phyloP scores from a whole-genome alignment of 305 asterid species.

The Fraxinus dipetala region DNA sequence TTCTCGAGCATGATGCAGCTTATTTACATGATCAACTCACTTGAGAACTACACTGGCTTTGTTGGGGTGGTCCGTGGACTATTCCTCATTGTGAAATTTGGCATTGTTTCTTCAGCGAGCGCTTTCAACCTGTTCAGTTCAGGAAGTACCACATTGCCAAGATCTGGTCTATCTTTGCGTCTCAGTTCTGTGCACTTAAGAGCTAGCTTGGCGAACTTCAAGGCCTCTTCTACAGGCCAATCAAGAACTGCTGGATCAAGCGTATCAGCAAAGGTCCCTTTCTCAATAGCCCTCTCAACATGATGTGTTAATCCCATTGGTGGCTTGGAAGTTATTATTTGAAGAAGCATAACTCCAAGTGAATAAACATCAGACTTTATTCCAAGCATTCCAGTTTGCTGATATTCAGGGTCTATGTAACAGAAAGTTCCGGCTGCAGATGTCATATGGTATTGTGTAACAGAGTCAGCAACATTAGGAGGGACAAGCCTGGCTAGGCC shows the following conservation, averaged over 20 bases:
- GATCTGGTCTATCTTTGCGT: conserved; percentile 34
- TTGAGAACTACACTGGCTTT: neutral
- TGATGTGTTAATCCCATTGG: conserved; percentile 43
- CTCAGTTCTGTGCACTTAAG: conserved; percentile 31
- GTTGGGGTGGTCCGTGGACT: neutral
- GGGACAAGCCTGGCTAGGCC: conserved; percentile 15
- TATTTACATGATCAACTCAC: neutral
- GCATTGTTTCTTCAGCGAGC: conserved; percentile 16
- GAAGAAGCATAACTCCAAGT: conserved; percentile 38
- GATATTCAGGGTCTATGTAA: conserved; percentile 8
- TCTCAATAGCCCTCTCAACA: conserved; percentile 31
- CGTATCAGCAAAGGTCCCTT: conserved; percentile 27
- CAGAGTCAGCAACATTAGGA: neutral
- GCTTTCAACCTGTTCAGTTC: conserved; percentile 27
- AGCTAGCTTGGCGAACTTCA: conserved; percentile 24
- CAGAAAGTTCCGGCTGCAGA: conserved; percentile 15
- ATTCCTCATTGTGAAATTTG: neutral
- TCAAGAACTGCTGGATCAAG: conserved; percentile 34
- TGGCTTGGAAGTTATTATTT: conserved; percentile 33
- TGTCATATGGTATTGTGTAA: conserved; percentile 9
- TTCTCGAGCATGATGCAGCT: neutral
- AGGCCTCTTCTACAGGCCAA: conserved; percentile 37
- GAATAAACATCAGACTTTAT: conserved; percentile 37
- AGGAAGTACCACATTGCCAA: conserved; percentile 24
- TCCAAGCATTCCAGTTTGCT: conserved; percentile 20